Conservation (phyloP, 192 early-diverging fungal genomes). For the Rhizoclosmatium sp. region DNA sequence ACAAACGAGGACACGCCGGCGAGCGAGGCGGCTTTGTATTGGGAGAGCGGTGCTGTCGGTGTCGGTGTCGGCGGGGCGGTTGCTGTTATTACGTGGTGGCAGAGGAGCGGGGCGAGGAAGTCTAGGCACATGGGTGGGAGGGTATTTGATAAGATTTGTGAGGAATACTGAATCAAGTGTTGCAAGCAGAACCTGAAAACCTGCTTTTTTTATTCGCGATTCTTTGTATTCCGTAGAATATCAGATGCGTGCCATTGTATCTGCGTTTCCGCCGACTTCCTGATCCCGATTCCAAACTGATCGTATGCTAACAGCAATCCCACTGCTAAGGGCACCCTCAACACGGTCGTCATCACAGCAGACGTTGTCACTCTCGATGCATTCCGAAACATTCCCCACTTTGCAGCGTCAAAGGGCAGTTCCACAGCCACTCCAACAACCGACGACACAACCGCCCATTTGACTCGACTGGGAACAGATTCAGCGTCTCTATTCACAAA, state of each 20-base stretch:
- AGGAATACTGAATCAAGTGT: too few relatives aligned
- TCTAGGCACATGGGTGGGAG: too few relatives aligned
- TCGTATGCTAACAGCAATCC: background rate
- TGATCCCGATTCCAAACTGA: slow-evolving; percentile 4
- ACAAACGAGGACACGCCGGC: too few relatives aligned
- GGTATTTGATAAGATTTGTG: too few relatives aligned
- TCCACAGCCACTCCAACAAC: slow-evolving; percentile 8
- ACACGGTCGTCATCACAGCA: background rate
- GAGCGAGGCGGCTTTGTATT: too few relatives aligned
- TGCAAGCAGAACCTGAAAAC: too few relatives aligned
- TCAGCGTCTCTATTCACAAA: too few relatives aligned
- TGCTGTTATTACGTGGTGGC: too few relatives aligned
- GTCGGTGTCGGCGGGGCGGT: too few relatives aligned
- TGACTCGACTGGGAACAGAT: too few relatives aligned
- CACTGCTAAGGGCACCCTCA: slow-evolving; percentile 3
- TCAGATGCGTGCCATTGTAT: background rate
- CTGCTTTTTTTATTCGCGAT: background rate
- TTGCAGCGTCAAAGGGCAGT: slow-evolving; percentile 6
- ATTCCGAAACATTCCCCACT: slow-evolving; percentile 18
- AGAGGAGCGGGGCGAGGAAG: too few relatives aligned
- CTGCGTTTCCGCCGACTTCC: background rate
- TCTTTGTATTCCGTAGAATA: background rate
- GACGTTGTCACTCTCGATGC: background rate
- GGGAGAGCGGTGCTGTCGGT: too few relatives aligned
- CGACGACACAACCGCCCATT: background rate